Conservation (phyloP, 1,284 basidiomycete genomes). For the Singerocomus rubriflavus region DNA sequence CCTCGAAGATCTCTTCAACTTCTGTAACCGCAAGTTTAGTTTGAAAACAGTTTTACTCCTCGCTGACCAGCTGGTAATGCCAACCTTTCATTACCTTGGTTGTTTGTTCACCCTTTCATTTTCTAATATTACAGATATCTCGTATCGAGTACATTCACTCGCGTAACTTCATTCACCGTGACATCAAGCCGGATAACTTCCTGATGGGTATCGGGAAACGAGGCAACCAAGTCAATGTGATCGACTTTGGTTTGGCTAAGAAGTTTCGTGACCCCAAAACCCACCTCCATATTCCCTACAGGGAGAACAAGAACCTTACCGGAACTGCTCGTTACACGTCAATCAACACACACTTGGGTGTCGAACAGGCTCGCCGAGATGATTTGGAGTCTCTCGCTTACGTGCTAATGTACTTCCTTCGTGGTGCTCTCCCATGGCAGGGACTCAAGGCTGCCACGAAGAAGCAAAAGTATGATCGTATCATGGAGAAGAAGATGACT, state of each 20-base stretch:
- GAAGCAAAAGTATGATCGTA: slow-evolving; percentile 99
- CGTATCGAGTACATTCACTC: slow-evolving; percentile 99
- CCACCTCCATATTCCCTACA: slow-evolving; percentile 98
- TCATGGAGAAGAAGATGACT: slow-evolving; percentile 99
- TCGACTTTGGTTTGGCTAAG: slow-evolving; percentile 99
- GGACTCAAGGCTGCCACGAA: slow-evolving; percentile 97
- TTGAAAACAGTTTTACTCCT: slow-evolving; percentile 97
- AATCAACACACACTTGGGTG: slow-evolving; percentile 98
- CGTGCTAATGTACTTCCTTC: slow-evolving; percentile 98
- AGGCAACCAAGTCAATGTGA: slow-evolving; percentile 99
- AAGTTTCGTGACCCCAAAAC: slow-evolving; percentile 99
- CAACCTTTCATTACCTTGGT: neutral
- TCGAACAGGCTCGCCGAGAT: slow-evolving; percentile 94
- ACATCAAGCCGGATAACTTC: slow-evolving; percentile 99
- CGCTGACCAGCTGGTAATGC: slow-evolving; percentile 90
- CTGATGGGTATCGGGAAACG: slow-evolving; percentile 99
- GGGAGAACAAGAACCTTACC: slow-evolving; percentile 99
- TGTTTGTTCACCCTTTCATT: neutral
- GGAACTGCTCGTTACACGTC: slow-evolving; percentile 99
- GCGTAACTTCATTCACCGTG: slow-evolving; percentile 99
- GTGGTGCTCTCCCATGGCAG: slow-evolving; percentile 95
- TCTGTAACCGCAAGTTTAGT: slow-evolving; percentile 98
- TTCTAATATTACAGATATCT: slow-evolving; percentile 67
- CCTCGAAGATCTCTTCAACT: slow-evolving; percentile 99
- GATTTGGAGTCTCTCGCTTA: slow-evolving; percentile 96